Conservation (phyloP, 208 protist genomes). For the Wallacemonas rigidus region DNA sequence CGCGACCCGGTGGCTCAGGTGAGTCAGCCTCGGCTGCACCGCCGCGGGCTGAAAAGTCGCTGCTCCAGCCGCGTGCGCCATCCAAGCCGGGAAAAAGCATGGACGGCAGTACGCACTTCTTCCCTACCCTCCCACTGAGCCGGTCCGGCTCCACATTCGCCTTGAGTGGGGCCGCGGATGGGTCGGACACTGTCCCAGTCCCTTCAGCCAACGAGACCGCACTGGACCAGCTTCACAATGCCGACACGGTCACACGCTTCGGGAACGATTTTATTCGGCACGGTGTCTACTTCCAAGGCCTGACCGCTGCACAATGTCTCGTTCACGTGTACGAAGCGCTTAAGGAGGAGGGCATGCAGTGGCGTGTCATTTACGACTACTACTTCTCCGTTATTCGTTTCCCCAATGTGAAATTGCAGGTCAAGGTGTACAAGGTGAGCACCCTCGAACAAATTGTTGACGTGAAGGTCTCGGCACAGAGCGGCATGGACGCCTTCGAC, state of each 20-base stretch:
- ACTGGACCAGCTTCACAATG: conserved; percentile 55
- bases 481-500: conserved; percentile 69
- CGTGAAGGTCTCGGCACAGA: conserved; percentile 72
- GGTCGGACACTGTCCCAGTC: not conserved
- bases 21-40: not conserved
- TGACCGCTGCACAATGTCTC: conserved; percentile 41
- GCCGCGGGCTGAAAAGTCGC: conserved; percentile 1
- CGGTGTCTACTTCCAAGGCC: conserved; percentile 62
- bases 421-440: conserved; percentile 77
- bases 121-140: conserved; percentile 11
- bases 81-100: conserved; percentile 3
- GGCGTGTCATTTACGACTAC: conserved; percentile 75
- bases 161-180: not conserved
- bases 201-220: conserved; percentile 23
- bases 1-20: not conserved
- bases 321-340: conserved; percentile 63
- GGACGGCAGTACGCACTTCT: conserved; percentile 22
- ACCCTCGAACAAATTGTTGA: conserved; percentile 70
- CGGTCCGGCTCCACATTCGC: conserved; percentile 5
- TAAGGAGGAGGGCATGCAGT: conserved; percentile 72
- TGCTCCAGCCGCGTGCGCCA: conserved; percentile 23
- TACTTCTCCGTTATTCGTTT: conserved; percentile 72
- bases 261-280: conserved; percentile 86
- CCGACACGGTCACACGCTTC: conserved; percentile 56
- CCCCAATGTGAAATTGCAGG: conserved; percentile 79